Evolutionary conservation across 2,329 filamentous ascomycete species (phyloP).

Genomic region (Calycina herbarum): DNA sequence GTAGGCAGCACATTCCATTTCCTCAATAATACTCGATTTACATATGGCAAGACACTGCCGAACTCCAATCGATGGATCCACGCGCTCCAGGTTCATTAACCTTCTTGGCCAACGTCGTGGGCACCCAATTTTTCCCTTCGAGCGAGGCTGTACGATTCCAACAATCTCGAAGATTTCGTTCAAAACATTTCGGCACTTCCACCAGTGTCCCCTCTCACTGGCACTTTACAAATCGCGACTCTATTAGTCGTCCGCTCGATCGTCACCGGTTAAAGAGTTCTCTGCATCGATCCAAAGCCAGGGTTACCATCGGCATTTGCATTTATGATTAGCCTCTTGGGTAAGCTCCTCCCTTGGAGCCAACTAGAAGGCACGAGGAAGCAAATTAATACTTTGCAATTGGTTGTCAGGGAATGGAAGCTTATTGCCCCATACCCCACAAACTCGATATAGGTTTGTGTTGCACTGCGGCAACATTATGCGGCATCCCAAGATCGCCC

Average conservation of each 20-base stretch:
- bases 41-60: background rate
- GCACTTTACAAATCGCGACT: background rate
- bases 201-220: background rate
- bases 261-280: background rate
- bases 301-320: slow-evolving; percentile 5
- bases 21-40: background rate
- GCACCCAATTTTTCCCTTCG: slow-evolving; percentile 4
- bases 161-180: background rate
- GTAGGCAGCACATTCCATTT: background rate
- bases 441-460: background rate
- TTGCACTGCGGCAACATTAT: background rate
- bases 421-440: background rate
- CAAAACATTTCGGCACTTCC: slow-evolving; percentile 9
- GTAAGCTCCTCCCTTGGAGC: background rate
- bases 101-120: slow-evolving; percentile 9
- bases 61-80: background rate
- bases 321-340: background rate
- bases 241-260: slow-evolving; percentile 3
- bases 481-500: background rate
- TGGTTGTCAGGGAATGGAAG: background rate
- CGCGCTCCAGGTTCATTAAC: background rate
- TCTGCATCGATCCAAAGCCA: slow-evolving; percentile 1
- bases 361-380: background rate
- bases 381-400: background rate
- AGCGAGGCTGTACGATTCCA: slow-evolving; percentile 1